phyloP scores from a whole-genome alignment of 192 early-diverging fungal genomes.

The Backusella westeae region DNA sequence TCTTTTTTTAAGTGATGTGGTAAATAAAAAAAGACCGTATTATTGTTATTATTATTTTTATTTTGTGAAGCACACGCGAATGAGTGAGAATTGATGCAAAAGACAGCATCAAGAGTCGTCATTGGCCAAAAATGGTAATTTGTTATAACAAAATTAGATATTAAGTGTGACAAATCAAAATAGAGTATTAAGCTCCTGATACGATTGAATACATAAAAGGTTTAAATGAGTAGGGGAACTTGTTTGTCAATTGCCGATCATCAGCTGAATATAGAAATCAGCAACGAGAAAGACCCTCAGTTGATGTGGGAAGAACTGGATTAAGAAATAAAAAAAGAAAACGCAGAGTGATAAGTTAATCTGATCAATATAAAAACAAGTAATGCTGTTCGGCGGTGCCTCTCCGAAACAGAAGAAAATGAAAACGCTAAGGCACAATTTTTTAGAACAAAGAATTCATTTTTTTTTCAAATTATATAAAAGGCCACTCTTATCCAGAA shows the following conservation, averaged over 20 bases:
- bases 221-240: background rate
- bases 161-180: background rate
- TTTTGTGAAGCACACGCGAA: constrained; percentile 6
- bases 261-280: background rate
- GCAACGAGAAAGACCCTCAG: background rate
- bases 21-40: background rate
- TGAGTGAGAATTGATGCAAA: constrained; percentile 4
- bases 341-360: background rate
- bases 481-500: background rate
- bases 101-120: constrained; percentile 6
- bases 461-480: background rate
- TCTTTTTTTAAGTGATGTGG: background rate
- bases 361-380: background rate
- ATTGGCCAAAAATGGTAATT: background rate
- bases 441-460: background rate
- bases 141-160: constrained; percentile 1
- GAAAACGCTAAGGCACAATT: background rate
- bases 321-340: background rate
- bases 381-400: background rate
- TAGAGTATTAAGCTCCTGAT: background rate
- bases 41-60: background rate
- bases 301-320: background rate
- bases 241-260: constrained; percentile 9
- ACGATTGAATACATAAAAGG: background rate
- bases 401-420: constrained; percentile 1